Base-by-base conservation (phyloP, 78 protist species). In the Dictyostelium capitatum region DNA sequence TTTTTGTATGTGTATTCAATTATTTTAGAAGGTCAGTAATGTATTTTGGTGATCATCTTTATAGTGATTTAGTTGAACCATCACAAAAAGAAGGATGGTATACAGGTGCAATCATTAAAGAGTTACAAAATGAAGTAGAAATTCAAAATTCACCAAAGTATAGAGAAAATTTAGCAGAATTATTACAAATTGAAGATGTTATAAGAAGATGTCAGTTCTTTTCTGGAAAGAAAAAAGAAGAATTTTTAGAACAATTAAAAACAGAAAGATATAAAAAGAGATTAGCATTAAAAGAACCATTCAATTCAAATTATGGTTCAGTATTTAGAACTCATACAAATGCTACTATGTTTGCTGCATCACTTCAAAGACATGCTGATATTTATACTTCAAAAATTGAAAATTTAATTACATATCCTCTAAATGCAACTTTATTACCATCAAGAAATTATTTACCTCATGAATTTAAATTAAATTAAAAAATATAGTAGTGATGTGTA, bases 81-180 rank as follows among this genome's bases (percentile, higher is more conserved):
- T 70, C 82, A 14, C 79, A 51, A 51, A 79, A 23, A 59, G 87
- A 80, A 54, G 94, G 94, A 20, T 89, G 94, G 94, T 30, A 79
- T 41, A 75, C 83, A n/a, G 82, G 82, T 43, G 83, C 70, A 0
- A 79, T 89, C 54, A 80, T 89, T 43, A 79, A 89, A 56, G 94
- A 89, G 25, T 54, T 89, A 5, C 83, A 89, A 57, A 53, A 9
- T 43, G 94, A 89, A 54, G 87, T 89, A 8, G 85, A 72, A 43
- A 89, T 80, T 70, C 94, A 89, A 77, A 89, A 89, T 74, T 79
- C 94, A 8, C 94, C 94, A 75, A 80, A 89, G 43, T 89, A 80
- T 43, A 43, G 87, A 50, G 94, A 83, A 25, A 73, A 83, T 54
- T 77, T 83, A 20, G 65, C 91, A 15, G 41, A 54, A 37, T 67